Evolutionary conservation across 805 yeast genomes (phyloP).

Genomic region (Suhomyces sp.): DNA sequence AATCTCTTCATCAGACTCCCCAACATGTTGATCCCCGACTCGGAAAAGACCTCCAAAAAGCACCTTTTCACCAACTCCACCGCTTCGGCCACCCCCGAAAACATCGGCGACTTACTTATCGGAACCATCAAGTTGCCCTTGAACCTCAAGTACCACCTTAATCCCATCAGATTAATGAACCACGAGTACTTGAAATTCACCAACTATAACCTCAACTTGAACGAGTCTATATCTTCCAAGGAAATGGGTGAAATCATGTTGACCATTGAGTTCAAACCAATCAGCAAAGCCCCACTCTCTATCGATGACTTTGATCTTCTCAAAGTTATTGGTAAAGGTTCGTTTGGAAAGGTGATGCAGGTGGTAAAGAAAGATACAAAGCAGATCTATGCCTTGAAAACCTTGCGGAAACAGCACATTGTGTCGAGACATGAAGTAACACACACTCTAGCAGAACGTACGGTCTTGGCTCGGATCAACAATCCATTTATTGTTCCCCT

Average conservation of each 20-base stretch:
- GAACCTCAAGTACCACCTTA: slow-evolving; percentile 49
- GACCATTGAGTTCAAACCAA: slow-evolving; percentile 67
- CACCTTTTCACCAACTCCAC: slow-evolving; percentile 29
- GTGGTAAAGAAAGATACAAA: slow-evolving; percentile 94
- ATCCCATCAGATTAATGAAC: slow-evolving; percentile 56
- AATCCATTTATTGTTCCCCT: slow-evolving; percentile 96
- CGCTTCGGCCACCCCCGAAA: slow-evolving; percentile 21
- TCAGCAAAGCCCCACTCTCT: slow-evolving; percentile 59
- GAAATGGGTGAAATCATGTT: slow-evolving; percentile 54
- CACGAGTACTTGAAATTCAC: slow-evolving; percentile 47
- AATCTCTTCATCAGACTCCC: slow-evolving; percentile 82
- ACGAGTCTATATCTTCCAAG: slow-evolving; percentile 28
- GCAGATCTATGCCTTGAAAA: slow-evolving; percentile 91
- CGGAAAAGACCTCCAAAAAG: slow-evolving; percentile 26
- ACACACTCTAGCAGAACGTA: slow-evolving; percentile 94
- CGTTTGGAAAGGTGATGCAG: slow-evolving; percentile 98
- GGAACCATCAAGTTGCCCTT: slow-evolving; percentile 69
- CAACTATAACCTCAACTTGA: slow-evolving; percentile 39
- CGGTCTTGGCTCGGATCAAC: slow-evolving; percentile 87
- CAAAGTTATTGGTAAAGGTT: slow-evolving; percentile 96
- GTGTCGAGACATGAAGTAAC: slow-evolving; percentile 93
- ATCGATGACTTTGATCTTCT: slow-evolving; percentile 91
- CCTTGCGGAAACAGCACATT: slow-evolving; percentile 90
- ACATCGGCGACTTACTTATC: slow-evolving; percentile 65
- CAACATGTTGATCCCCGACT: slow-evolving; percentile 50